A percentile compares a stretch with the other conserved stretches of the same genome.
phyloP scores from a whole-genome alignment of 257 asterid genomes.

The Nicotiana knightiana region DNA sequence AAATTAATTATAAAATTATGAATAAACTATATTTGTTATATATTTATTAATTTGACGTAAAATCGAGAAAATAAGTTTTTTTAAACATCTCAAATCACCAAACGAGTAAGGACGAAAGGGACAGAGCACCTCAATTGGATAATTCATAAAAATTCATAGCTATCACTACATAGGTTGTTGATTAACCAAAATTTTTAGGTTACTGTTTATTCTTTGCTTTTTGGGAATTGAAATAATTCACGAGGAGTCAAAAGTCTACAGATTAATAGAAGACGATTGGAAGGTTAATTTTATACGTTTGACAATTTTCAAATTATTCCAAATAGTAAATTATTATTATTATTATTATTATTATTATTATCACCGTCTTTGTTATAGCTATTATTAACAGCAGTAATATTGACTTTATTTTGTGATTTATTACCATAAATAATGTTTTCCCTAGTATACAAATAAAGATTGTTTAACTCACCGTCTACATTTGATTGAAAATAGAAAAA shows the following conservation, averaged over 20 bases:
- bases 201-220: not conserved
- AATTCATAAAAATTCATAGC: not conserved
- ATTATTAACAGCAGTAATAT: no score
- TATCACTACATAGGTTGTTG: not conserved
- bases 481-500: no score
- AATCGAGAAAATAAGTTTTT: no score
- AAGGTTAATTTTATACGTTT: not conserved
- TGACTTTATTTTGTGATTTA: not conserved
- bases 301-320: not conserved
- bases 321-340: no score
- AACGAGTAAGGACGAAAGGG: not conserved
- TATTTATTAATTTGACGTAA: not conserved
- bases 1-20: no score
- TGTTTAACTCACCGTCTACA: no score
- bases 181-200: not conserved
- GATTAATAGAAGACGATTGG: not conserved
- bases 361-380: not conserved
- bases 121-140: not conserved
- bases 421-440: not conserved
- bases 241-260: not conserved
- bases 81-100: no score
- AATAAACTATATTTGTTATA: not conserved
- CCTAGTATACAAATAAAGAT: not conserved
- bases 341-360: not conserved
- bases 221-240: not conserved